Evolutionary conservation across 495 filamentous ascomycete genomes (phyloP).

Genomic region (Aspergillus nidulans): DNA sequence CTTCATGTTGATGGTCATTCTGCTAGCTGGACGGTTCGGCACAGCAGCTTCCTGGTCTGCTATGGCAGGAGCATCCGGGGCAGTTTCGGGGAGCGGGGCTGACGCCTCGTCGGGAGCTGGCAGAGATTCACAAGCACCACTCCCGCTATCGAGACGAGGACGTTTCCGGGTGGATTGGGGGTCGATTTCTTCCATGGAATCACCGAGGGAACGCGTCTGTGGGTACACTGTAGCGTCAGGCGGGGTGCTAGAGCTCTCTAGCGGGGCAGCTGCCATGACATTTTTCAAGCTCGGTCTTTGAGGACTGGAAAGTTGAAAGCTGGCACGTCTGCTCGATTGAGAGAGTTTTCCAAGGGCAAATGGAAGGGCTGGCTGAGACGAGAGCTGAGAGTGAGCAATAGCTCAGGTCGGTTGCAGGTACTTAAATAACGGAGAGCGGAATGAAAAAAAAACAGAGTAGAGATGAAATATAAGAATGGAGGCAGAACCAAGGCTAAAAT

Average conservation of each 20-base stretch:
- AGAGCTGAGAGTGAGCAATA: not conserved
- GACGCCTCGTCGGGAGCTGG: constrained; percentile 35
- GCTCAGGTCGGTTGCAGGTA: not conserved
- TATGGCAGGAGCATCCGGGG: constrained; percentile 29
- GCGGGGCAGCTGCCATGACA: constrained; percentile 49
- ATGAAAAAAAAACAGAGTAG: constrained; percentile 3
- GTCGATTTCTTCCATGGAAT: constrained; percentile 55
- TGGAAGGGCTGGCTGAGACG: not conserved
- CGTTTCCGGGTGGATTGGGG: constrained; percentile 55
- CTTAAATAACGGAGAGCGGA: constrained; percentile 6
- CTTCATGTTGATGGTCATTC: constrained; percentile 56
- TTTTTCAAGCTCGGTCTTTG: constrained; percentile 25
- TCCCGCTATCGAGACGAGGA: constrained; percentile 58
- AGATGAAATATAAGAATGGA: not conserved
- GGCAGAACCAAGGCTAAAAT: not conserved
- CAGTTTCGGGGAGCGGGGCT: constrained; percentile 16
- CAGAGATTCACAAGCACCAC: constrained; percentile 40
- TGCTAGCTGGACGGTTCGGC: constrained; percentile 39
- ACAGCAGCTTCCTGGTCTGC: constrained; percentile 30
- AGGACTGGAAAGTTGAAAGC: not conserved
- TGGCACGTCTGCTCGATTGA: not conserved
- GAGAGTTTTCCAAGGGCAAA: not conserved
- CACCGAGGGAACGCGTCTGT: constrained; percentile 30
- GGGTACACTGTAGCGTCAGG: constrained; percentile 33
- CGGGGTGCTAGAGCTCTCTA: constrained; percentile 46